Percentiles rank a stretch among this genome's conserved stretches.
Conservation (phyloP, 1,284 basidiomycete species). For the Puccinia horiana region DNA sequence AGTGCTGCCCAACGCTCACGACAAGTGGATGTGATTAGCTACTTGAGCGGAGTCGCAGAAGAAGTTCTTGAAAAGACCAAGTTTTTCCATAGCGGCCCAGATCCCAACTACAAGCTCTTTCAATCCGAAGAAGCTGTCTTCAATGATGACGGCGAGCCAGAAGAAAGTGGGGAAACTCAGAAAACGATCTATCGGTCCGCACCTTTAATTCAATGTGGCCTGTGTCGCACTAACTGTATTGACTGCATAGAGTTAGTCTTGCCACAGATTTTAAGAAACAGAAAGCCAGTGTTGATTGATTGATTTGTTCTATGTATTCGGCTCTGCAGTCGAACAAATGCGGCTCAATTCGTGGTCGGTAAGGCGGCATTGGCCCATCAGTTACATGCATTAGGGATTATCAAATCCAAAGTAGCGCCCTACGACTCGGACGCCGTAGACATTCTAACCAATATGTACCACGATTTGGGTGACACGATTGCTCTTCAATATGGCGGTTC, state of each 20-base stretch:
- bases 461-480: slow-evolving; percentile 91
- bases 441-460: slow-evolving; percentile 98
- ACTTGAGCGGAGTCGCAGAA: slow-evolving; percentile 91
- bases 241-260: slow-evolving; percentile 77
- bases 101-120: slow-evolving; percentile 53
- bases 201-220: slow-evolving; percentile 74
- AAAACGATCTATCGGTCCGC: slow-evolving; percentile 62
- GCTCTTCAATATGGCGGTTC: slow-evolving; percentile 96
- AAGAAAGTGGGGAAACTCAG: slow-evolving; percentile 74
- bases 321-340: slow-evolving; percentile 73
- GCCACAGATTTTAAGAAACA: neutral
- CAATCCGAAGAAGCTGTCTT: slow-evolving; percentile 50
- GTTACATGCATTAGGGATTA: slow-evolving; percentile 87
- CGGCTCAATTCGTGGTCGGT: slow-evolving; percentile 95
- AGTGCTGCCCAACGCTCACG: slow-evolving; percentile 77
- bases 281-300: neutral
- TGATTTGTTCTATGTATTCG: slow-evolving; percentile 16
- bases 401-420: slow-evolving; percentile 76
- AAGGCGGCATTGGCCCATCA: slow-evolving; percentile 94
- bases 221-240: slow-evolving; percentile 81
- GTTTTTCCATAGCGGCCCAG: slow-evolving; percentile 76
- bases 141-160: slow-evolving; percentile 59
- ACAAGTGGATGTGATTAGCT: slow-evolving; percentile 89
- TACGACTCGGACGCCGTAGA: slow-evolving; percentile 96
- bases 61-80: slow-evolving; percentile 86